Percentiles rank a stretch among this genome's conserved stretches.
phyloP scores from a whole-genome alignment of 208 protist species.

The Herpetomonas muscarum region DNA sequence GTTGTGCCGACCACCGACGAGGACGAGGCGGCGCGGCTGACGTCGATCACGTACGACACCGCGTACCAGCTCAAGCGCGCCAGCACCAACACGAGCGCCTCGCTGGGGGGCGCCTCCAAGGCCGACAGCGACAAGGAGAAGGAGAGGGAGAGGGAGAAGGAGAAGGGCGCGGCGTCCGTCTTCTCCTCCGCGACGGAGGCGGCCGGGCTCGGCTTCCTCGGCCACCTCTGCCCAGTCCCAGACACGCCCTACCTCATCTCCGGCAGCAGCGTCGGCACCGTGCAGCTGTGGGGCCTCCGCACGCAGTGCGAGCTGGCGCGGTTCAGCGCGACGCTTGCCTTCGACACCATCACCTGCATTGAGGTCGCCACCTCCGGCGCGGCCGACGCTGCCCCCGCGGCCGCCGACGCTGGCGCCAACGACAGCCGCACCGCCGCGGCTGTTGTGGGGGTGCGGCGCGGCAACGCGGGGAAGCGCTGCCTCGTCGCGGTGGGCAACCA shows the following conservation, averaged over 20 bases:
- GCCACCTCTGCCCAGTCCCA: constrained; percentile 27
- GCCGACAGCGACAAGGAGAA: background rate
- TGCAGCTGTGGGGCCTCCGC: constrained; percentile 81
- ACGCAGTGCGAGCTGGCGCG: constrained; percentile 56
- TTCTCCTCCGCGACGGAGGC: constrained; percentile 26
- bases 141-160: background rate
- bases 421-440: no score
- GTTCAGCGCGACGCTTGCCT: constrained; percentile 43
- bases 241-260: constrained; percentile 46
- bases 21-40: background rate
- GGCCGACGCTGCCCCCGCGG: background rate
- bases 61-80: background rate
- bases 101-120: background rate
- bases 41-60: background rate
- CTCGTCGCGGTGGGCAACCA: constrained; percentile 56
- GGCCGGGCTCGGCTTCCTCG: constrained; percentile 33
- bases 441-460: no score
- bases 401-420: no score
- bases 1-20: background rate
- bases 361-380: constrained; percentile 19
- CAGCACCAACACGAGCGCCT: constrained; percentile 1
- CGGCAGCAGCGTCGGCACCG: constrained; percentile 64
- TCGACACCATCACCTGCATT: constrained; percentile 57
- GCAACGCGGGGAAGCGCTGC: no score
- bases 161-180: constrained; percentile 2